Base-by-base conservation (phyloP, 2,329 filamentous ascomycete genomes). In the Aspergillus japonicus region DNA sequence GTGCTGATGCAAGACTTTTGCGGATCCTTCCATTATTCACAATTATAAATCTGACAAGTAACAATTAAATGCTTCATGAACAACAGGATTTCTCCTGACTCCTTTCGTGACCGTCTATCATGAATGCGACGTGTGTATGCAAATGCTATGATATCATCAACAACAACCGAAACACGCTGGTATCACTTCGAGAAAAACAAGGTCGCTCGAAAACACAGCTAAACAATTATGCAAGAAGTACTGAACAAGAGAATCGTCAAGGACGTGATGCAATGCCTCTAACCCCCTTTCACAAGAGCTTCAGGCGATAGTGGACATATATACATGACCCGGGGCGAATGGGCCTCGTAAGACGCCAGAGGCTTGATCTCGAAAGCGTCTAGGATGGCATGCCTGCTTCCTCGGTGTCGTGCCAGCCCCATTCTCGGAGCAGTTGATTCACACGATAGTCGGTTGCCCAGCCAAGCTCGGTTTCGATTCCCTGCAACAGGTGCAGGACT, bases 371-470 rank as follows among this genome's bases (percentile, higher is more conserved):
- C 39, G n/a, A 3, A 8, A 16, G 6, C 39, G 5, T 16, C 39
- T 44, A 44, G 39, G 16, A 19, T 19, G n/a, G 14, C 16, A 44
- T 44, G 0, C 26, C 26, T 5, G 50, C 33, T 6, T 60, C 54
- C 8, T 53, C 10, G 3, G 50, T 62, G 53, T 70, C 69, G n/a
- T 69, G 62, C 71, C 71, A 74, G 8, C 70, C 74, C 77, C 77
- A 78, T 58, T 77, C 74, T 54, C 71, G 69, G 44, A 78, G 64
- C 62, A 88, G 71, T 63, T 85, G 81, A 62, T 81, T 75, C 26
- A 85, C 81, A 42, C 86, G 80, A 70, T 88, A 87, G 65, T 85
- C 80, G 51, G 86, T 88, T 2, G 85, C 83, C 81, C 85, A 88
- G 2, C 86, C 87, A 35, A 87, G 79, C 66, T 89, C 87, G n/a